Evolutionary conservation across 202 grass and related monocot genomes (phyloP), one percentile per base, ranked within the genome.

Genomic region (Zoysia matrella): DNA sequence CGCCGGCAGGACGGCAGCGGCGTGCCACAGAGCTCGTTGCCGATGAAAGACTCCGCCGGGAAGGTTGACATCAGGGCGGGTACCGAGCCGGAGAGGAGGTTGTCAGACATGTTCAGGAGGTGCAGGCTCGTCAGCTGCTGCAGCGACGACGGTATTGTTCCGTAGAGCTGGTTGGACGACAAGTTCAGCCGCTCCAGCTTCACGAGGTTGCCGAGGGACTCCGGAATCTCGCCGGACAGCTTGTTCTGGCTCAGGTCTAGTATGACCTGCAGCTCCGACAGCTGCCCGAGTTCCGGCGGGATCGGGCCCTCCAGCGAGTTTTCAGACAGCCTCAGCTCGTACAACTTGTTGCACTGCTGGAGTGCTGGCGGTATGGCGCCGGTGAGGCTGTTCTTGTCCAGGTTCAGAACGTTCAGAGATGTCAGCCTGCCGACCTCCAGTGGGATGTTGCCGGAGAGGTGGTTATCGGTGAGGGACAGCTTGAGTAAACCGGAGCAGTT

Each of bases 111-210:
- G 65, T 99, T 90, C 36, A 99, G 82, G 6, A 10, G 55, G 68
- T 99, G 78, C 48, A 99, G 85, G 75, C 96, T 99, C 44, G 96
- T 95, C 49, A 99, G 85, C 80, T 72, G 81, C 74, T 48, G 62
- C 22, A 99, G 85, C 1, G 96, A 99, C 18, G 72, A 9, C 8
- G 96, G 96, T 77, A 95, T 88, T 43, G 46, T 47, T 11, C 91
- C 92, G 6, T 87, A 40, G n/a, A 99, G 83, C 13, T 53, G 85
- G 77, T 99, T 99, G 80, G 75, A 90, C 39, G 96, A 99, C 52
- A 99, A 87, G 85, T 92, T 89, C 30, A 99, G 85, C 65, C 93
- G 83, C 89, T 99, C 96, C 81, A 99, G 80, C 79, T 98, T 98
- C 46, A 93, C 69, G 18, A 99, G 93, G 52, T 89, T 65, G 8